A percentile compares a stretch with the other conserved stretches of the same genome.
Evolutionary conservation across 305 asterid genomes (phyloP).

Genomic region (Fraxinus ornus): DNA sequence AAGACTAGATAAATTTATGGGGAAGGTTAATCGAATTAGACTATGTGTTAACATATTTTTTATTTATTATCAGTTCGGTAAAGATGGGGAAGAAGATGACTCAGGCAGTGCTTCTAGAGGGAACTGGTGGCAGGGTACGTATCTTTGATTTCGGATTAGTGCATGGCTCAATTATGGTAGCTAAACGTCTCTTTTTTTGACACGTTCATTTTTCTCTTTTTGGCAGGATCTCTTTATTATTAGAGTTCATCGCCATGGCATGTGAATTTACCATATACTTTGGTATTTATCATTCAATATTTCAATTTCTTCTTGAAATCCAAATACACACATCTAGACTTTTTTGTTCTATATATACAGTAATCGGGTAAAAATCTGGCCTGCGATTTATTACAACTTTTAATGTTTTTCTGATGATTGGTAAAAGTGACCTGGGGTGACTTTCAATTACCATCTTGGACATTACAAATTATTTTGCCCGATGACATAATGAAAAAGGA

Average conservation of each 20-base stretch:
- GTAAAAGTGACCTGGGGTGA: background rate
- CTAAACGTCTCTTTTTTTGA: background rate
- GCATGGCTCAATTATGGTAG: background rate
- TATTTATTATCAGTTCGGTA: constrained; percentile 38
- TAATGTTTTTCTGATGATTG: background rate
- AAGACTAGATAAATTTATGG: background rate
- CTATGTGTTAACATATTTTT: background rate
- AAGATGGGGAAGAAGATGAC: constrained; percentile 71
- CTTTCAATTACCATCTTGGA: background rate
- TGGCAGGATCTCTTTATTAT: background rate
- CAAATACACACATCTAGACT: background rate
- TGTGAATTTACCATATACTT: constrained; percentile 32
- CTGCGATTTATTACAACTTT: background rate
- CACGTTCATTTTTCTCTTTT: background rate
- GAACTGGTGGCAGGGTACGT: constrained; percentile 91
- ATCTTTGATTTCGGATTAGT: background rate
- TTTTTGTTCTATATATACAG: background rate
- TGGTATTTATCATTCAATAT: constrained; percentile 32
- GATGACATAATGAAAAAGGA: background rate
- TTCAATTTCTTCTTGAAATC: background rate
- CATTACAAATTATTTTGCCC: background rate
- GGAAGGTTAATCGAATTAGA: background rate
- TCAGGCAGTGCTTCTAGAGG: constrained; percentile 76
- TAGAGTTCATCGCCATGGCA: background rate
- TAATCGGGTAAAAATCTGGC: background rate